Base-by-base conservation (phyloP, 129 eudicot species). In the Ambrosia artemisiifolia region DNA sequence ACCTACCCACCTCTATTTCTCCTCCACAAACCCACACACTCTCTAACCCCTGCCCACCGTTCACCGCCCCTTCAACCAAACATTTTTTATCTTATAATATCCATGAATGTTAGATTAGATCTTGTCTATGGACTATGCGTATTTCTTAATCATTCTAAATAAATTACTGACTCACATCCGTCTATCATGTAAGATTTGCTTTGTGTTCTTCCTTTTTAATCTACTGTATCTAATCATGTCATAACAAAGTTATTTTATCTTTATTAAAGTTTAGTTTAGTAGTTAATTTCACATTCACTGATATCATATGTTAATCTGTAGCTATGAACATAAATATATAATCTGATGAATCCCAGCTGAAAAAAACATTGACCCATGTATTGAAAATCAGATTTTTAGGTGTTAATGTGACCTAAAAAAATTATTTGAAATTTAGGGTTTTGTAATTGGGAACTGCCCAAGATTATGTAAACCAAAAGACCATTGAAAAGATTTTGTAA, bases 401-500 rank as follows among this genome's bases (percentile, higher is more conserved):
- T 24, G 28, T 24, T 24, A 24, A 24, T 24, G 28, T 24, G 28
- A 24, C 28, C n/a, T n/a, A n/a, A n/a, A n/a, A 40, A 40, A 40
- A 6, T 40, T 2, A 10, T 38, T 40, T 40, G 11, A 40, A 40
- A 40, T n/a, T 40, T 40, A 1, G 11, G 44, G 44, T 40, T 40
- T 40, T 40, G 44, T 6, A 40, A 40, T 3, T 40, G 44, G 11
- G 44, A 40, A 40, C 44, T 40, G 44, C 11, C 44, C 44, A 40
- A 40, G 44, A 17, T 65, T 10, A 87, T 87, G 88, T 84, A 76
- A 71, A 60, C 53, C 7, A 36, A 34, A 30, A 18, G 20, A 33
- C 18, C 66, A 2, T 33, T 82, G 43, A 72, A 50, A 66, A 85
- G 77, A 47, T 71, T 80, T 63, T 71, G 84, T 67, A 50, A 57